Conservation (phyloP, 176 grass and related monocot species). For the Musa schizocarpa region DNA sequence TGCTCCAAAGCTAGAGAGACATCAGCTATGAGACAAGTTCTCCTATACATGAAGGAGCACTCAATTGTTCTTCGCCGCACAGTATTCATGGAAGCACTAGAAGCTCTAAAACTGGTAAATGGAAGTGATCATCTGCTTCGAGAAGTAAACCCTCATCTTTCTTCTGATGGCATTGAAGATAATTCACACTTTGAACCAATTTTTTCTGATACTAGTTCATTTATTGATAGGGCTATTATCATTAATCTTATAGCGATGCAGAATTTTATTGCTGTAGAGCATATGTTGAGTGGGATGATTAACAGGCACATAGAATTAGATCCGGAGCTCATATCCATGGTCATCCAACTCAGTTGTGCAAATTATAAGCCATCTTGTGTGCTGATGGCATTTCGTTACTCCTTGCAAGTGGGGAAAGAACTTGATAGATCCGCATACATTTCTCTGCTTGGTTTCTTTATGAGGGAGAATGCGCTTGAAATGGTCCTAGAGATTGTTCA, state of each 20-base stretch:
- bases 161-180: constrained; percentile 41
- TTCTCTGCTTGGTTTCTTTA: constrained; percentile 56
- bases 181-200: constrained; percentile 22
- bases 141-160: constrained; percentile 59
- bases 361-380: constrained; percentile 43
- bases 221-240: constrained; percentile 44
- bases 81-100: constrained; percentile 48
- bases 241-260: constrained; percentile 38
- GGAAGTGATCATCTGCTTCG: constrained; percentile 45
- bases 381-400: constrained; percentile 31
- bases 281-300: constrained; percentile 29
- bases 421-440: constrained; percentile 45
- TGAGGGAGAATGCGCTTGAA: constrained; percentile 38
- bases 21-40: constrained; percentile 44
- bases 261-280: constrained; percentile 48
- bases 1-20: constrained; percentile 50
- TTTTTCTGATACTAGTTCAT: constrained; percentile 32
- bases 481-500: constrained; percentile 39
- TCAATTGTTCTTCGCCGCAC: constrained; percentile 51
- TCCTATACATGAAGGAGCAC: constrained; percentile 65
- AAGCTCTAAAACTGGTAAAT: constrained; percentile 51
- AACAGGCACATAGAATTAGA: constrained; percentile 39
- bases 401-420: constrained; percentile 32
- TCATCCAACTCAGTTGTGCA: constrained; percentile 45
- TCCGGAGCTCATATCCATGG: constrained; percentile 34